Conservation (phyloP, 2,329 filamentous ascomycete species). For the Aspergillus caelatus region DNA sequence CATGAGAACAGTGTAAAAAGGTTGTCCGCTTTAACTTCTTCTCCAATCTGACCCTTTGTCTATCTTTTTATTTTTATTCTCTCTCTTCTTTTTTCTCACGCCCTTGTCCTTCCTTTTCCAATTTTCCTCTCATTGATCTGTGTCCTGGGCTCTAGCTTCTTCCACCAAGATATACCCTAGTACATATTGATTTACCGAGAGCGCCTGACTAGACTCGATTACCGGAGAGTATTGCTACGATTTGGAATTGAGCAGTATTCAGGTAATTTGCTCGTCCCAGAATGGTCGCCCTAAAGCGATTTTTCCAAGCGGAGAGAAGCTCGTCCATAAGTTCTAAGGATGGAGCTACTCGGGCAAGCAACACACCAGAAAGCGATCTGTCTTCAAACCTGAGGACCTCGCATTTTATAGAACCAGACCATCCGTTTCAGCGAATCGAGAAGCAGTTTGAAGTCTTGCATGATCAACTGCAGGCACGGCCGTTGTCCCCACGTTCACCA, state of each 20-base stretch:
- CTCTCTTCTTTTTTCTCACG: neutral
- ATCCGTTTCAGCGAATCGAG: conserved; percentile 42
- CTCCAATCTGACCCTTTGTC: neutral
- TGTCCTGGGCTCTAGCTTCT: too few relatives aligned
- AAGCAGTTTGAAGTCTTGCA: conserved; percentile 44
- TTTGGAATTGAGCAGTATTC: too few relatives aligned
- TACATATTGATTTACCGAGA: neutral
- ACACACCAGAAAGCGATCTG: neutral
- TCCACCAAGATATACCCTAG: neutral
- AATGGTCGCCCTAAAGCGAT: conserved; percentile 39
- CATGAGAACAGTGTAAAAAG: conserved; percentile 11
- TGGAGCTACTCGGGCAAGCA: conserved; percentile 8
- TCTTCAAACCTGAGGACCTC: conserved; percentile 21
- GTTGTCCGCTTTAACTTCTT: neutral
- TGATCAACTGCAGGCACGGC: conserved; percentile 35
- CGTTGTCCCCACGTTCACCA: conserved; percentile 30
- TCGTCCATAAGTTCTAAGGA: conserved; percentile 17
- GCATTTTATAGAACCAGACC: conserved; percentile 28
- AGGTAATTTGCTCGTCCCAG: conserved; percentile 6
- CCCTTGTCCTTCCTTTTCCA: neutral
- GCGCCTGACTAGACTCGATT: neutral
- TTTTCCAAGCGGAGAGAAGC: conserved; percentile 35
- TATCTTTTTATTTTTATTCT: neutral
- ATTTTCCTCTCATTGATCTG: neutral
- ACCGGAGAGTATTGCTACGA: neutral